Conservation (phyloP, 2,329 filamentous ascomycete genomes). For the Gremmenia infestans region DNA sequence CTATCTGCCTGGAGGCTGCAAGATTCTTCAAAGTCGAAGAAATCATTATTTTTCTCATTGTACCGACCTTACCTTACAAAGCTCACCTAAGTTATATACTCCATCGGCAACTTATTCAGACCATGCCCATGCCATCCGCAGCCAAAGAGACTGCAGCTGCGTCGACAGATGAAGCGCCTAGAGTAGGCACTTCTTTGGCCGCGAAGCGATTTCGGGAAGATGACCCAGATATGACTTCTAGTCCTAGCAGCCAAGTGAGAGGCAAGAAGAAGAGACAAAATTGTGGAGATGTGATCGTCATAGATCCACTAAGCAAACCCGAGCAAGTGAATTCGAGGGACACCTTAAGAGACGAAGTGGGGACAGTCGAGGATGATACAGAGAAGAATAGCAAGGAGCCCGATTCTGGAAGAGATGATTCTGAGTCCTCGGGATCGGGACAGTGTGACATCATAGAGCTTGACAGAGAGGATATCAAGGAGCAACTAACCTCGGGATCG, state of each 20-base stretch:
- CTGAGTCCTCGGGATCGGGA: slow-evolving; percentile 7
- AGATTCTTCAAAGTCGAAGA: slow-evolving; percentile 10
- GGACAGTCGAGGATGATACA: slow-evolving; percentile 8
- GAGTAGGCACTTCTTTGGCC: slow-evolving; percentile 7
- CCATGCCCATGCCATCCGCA: slow-evolving; percentile 6
- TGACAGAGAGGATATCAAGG: slow-evolving; percentile 8
- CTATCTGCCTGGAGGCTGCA: slow-evolving; percentile 9
- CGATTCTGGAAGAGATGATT: slow-evolving; percentile 9
- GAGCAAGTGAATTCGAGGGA: slow-evolving; percentile 10
- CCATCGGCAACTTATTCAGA: slow-evolving; percentile 7
- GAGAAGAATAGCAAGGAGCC: slow-evolving; percentile 9
- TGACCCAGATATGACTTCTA: slow-evolving; percentile 10
- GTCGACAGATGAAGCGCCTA: slow-evolving; percentile 6
- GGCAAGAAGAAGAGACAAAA: slow-evolving; percentile 8
- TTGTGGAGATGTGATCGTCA: slow-evolving; percentile 6
- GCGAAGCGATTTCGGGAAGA: slow-evolving; percentile 8
- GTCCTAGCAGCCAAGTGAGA: slow-evolving; percentile 8
- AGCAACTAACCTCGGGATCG: slow-evolving; percentile 9
- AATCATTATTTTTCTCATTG: slow-evolving; percentile 5
- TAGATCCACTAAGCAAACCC: slow-evolving; percentile 8
- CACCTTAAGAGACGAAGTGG: slow-evolving; percentile 9
- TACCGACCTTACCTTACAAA: slow-evolving; percentile 8
- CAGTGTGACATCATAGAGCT: slow-evolving; percentile 11
- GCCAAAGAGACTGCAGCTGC: slow-evolving; percentile 8
- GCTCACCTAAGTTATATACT: slow-evolving; percentile 4